These are phyloP conservation scores for Parasitella parasitica DNA, from an alignment of 371 early-diverging fungal species.

Conservation along the genomic window DNA sequence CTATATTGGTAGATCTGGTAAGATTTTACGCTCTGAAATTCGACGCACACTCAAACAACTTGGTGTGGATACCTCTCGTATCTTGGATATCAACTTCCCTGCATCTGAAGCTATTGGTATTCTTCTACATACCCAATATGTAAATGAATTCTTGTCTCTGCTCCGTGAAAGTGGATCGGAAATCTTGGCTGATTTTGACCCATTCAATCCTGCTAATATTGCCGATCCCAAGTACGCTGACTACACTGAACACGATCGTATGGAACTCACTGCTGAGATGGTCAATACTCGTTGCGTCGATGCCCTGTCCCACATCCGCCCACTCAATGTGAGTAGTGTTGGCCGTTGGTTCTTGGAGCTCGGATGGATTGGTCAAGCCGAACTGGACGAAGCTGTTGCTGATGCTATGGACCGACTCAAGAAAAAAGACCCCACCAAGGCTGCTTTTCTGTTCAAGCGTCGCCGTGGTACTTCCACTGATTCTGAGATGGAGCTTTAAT, in stretches of 20 bases:
- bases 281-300: neutral
- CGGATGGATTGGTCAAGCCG: too few species aligned
- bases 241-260: neutral
- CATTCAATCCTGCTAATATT: neutral
- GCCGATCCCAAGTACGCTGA: neutral
- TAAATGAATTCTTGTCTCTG: neutral
- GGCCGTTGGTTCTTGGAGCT: too few species aligned
- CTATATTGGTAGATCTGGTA: neutral
- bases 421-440: too few species aligned
- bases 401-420: too few species aligned
- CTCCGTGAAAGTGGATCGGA: neutral
- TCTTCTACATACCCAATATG: neutral
- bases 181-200: neutral
- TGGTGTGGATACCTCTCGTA: too few species aligned
- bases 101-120: neutral
- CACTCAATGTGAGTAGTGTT: too few species aligned
- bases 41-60: too few species aligned
- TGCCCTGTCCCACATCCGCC: too few species aligned
- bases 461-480: too few species aligned
- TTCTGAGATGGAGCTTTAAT: too few species aligned
- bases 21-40: neutral
- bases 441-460: too few species aligned
- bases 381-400: too few species aligned
- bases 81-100: constrained; percentile 5
- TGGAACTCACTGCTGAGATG: neutral